Evolutionary conservation across 2,329 filamentous ascomycete genomes (phyloP).

Genomic region (Trichothecium roseum): DNA sequence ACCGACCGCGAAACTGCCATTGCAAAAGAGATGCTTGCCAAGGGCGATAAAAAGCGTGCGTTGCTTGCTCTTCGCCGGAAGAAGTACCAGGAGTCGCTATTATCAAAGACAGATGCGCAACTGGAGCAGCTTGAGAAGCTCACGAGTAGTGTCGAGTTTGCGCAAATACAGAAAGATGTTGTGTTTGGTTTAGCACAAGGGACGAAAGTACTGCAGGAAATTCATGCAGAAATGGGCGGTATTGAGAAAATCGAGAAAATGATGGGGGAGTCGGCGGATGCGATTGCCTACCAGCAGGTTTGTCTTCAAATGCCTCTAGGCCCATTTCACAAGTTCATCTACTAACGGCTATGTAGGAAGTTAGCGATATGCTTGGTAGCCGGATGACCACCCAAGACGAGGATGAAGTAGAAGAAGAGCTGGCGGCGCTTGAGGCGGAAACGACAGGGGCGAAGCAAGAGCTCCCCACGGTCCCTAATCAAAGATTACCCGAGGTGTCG

Average conservation of each 20-base stretch:
- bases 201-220: slow-evolving; percentile 78
- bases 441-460: slow-evolving; percentile 10
- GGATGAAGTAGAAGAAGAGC: slow-evolving; percentile 93
- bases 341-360: slow-evolving; percentile 50
- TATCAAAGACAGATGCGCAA: slow-evolving; percentile 83
- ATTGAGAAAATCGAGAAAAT: slow-evolving; percentile 90
- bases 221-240: slow-evolving; percentile 92
- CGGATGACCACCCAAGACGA: slow-evolving; percentile 91
- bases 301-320: slow-evolving; percentile 11
- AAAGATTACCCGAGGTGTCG: slow-evolving; percentile 18
- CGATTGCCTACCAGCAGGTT: slow-evolving; percentile 82
- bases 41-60: slow-evolving; percentile 70
- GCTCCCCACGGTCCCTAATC: slow-evolving; percentile 21
- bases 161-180: slow-evolving; percentile 92
- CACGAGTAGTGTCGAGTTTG: slow-evolving; percentile 85
- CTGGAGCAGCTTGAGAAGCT: slow-evolving; percentile 88
- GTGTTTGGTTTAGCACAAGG: slow-evolving; percentile 88
- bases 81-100: slow-evolving; percentile 89
- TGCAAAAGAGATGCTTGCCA: slow-evolving; percentile 70
- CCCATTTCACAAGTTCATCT: neutral
- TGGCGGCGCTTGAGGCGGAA: slow-evolving; percentile 62
- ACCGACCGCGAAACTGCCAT: slow-evolving; percentile 82
- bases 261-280: slow-evolving; percentile 86
- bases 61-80: slow-evolving; percentile 84
- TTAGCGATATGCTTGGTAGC: slow-evolving; percentile 82